phyloP scores from a whole-genome alignment of 2,329 filamentous ascomycete genomes.

The Paecilomyces formosus region DNA sequence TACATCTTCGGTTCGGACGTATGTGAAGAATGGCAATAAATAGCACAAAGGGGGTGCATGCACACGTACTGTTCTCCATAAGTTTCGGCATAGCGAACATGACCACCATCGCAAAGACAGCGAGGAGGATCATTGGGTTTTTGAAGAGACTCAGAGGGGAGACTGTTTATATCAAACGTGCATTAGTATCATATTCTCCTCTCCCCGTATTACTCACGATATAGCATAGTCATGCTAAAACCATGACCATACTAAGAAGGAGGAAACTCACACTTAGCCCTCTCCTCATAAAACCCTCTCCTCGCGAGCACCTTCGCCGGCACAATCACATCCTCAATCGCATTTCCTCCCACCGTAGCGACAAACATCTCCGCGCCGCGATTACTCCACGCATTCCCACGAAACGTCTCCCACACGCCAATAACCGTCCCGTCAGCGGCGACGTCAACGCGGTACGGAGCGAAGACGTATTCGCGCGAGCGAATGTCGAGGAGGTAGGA shows the following conservation, averaged over 20 bases:
- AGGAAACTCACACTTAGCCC: constrained; percentile 61
- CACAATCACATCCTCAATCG: constrained; percentile 42
- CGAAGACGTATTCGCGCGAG: constrained; percentile 66
- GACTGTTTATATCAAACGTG: constrained; percentile 45
- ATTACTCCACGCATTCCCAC: constrained; percentile 85
- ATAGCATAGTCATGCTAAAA: not conserved
- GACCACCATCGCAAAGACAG: constrained; percentile 69
- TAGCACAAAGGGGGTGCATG: not conserved
- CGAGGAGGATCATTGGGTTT: constrained; percentile 95
- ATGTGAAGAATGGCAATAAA: too few species aligned
- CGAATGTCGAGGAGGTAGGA: constrained; percentile 80
- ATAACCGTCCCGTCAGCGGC: constrained; percentile 43
- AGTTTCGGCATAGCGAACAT: constrained; percentile 93
- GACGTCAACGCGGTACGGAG: constrained; percentile 68
- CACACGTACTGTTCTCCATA: constrained; percentile 80
- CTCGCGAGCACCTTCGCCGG: constrained; percentile 54
- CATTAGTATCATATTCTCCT: constrained; percentile 2
- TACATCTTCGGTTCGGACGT: too few species aligned
- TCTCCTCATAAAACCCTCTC: constrained; percentile 71
- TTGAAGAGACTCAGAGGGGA: constrained; percentile 76
- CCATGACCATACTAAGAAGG: not conserved
- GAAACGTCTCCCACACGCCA: constrained; percentile 73
- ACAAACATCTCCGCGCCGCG: constrained; percentile 52
- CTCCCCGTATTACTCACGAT: too few species aligned
- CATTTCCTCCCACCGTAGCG: constrained; percentile 16